Evolutionary conservation across 2,329 filamentous ascomycete species (phyloP).

Genomic region (Didymella segeticola): DNA sequence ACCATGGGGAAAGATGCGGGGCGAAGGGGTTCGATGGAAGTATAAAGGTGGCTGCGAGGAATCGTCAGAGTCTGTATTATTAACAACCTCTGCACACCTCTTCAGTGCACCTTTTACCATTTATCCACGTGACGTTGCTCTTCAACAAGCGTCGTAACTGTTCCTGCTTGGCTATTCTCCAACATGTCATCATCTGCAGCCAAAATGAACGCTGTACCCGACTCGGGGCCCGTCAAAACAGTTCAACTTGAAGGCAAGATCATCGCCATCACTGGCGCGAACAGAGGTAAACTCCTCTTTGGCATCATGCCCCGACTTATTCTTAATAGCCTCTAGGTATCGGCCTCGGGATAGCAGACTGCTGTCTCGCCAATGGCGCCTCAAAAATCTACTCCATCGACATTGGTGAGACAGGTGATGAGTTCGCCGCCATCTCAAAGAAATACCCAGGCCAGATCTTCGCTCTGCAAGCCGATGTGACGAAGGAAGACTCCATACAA

Average conservation of each 20-base stretch:
- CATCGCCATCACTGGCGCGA: slow-evolving; percentile 39
- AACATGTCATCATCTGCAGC: slow-evolving; percentile 25
- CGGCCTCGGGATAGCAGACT: slow-evolving; percentile 56
- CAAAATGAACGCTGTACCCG: slow-evolving; percentile 15
- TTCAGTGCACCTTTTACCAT: background rate
- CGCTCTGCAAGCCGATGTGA: slow-evolving; percentile 56
- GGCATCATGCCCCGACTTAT: too few species aligned
- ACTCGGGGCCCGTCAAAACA: slow-evolving; percentile 30
- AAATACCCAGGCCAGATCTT: slow-evolving; percentile 52
- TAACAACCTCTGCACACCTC: background rate
- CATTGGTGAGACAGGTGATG: slow-evolving; percentile 52
- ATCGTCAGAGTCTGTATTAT: background rate
- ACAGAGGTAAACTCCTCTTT: slow-evolving; percentile 26
- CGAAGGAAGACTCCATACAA: slow-evolving; percentile 54
- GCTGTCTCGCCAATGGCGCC: slow-evolving; percentile 56
- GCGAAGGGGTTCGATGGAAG: background rate
- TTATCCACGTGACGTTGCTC: background rate
- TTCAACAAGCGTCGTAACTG: background rate
- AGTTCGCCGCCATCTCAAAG: slow-evolving; percentile 49
- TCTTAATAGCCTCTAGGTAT: slow-evolving; percentile 39
- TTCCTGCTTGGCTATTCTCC: background rate
- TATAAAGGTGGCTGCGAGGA: slow-evolving; percentile 2
- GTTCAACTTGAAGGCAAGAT: slow-evolving; percentile 37
- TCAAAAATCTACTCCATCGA: slow-evolving; percentile 56
- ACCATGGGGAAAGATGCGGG: slow-evolving; percentile 6